These are phyloP conservation scores for Rauvolfia tetraphylla DNA, from an alignment of 257 asterid species.

Conservation along the genomic window DNA sequence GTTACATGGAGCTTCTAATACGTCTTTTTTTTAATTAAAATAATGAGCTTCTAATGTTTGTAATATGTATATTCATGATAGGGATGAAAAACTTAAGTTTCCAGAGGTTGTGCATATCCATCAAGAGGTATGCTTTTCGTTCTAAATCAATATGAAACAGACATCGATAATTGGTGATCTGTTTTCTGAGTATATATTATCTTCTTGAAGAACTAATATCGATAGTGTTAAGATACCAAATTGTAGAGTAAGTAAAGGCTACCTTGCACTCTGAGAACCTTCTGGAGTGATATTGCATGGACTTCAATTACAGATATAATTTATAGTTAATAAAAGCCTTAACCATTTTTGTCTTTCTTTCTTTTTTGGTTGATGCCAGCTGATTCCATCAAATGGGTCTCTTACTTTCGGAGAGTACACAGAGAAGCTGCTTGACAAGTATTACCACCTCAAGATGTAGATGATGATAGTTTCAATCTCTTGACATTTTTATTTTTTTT, in stretches of 20 bases:
- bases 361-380: constrained; percentile 27
- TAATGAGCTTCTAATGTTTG: constrained; percentile 5
- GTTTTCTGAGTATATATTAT: neutral
- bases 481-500: no score
- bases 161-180: neutral
- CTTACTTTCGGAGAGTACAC: constrained; percentile 88
- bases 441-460: constrained; percentile 56
- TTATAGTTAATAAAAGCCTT: neutral
- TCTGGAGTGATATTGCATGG: neutral
- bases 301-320: neutral
- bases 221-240: neutral
- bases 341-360: constrained; percentile 1
- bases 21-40: neutral
- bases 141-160: neutral
- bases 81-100: constrained; percentile 76
- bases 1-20: constrained; percentile 2
- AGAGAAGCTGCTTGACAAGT: constrained; percentile 81
- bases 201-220: neutral
- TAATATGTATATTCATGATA: constrained; percentile 19
- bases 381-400: constrained; percentile 49
- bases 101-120: constrained; percentile 59
- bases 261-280: neutral
- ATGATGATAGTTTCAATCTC: neutral
- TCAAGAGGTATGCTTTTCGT: constrained; percentile 50
- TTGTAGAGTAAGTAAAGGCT: neutral